Conservation (phyloP, 2,329 filamentous ascomycete species). For the Penicillium oxalicum region DNA sequence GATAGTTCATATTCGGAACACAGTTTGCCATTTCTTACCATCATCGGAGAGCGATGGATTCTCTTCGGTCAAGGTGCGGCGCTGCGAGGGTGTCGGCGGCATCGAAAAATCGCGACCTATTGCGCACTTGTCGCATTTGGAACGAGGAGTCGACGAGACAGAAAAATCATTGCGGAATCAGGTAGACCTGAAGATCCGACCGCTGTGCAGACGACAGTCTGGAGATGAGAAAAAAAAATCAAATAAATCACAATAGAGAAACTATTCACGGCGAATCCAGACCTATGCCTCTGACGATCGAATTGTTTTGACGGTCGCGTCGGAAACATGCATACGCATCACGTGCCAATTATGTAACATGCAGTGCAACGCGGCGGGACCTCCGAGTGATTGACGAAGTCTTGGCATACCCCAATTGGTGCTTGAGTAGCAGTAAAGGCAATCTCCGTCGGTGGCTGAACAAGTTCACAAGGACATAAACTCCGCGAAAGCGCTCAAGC, state of each 20-base stretch:
- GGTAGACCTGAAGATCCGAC: conserved; percentile 2
- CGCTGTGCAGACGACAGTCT: conserved; percentile 13
- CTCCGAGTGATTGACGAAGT: background rate
- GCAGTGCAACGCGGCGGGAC: background rate
- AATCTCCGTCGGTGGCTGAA: background rate
- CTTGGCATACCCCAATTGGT: background rate
- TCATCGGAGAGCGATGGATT: conserved; percentile 52
- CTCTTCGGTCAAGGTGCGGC: conserved; percentile 38
- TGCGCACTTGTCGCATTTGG: conserved; percentile 40
- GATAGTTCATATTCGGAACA: background rate
- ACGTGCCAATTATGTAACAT: conserved; percentile 21
- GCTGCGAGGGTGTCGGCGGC: conserved; percentile 43
- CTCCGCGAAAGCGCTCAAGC: too few species aligned
- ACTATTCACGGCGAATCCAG: background rate
- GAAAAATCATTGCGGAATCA: conserved; percentile 37
- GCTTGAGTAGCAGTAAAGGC: background rate
- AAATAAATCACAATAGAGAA: conserved; percentile 3
- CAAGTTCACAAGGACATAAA: background rate
- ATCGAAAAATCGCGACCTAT: conserved; percentile 45
- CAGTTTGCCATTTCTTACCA: conserved; percentile 39
- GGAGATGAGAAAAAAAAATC: conserved; percentile 2
- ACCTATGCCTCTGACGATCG: conserved; percentile 2
- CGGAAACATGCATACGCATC: conserved; percentile 18
- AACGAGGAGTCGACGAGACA: conserved; percentile 37
- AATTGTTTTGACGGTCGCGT: conserved; percentile 24